Conservation (phyloP, 805 yeast genomes). For the Tetrapisispora iriomotensis region DNA sequence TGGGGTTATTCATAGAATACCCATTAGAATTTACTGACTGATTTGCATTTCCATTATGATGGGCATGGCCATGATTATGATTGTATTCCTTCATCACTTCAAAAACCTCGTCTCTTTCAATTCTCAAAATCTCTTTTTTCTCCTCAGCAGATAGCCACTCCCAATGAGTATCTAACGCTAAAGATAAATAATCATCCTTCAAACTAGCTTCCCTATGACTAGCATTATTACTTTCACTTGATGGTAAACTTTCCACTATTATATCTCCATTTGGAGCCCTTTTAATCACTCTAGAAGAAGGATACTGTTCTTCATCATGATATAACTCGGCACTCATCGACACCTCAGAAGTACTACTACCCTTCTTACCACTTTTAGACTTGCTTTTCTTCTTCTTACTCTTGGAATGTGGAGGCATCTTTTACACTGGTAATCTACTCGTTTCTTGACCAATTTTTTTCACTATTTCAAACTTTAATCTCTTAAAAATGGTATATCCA, state of each 20-base stretch:
- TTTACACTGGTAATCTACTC: not conserved
- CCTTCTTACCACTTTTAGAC: conserved; percentile 10
- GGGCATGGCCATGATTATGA: conserved; percentile 17
- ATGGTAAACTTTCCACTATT: conserved; percentile 42
- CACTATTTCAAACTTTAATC: not conserved
- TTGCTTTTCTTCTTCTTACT: conserved; percentile 23
- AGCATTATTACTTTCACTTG: not conserved
- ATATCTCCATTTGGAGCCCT: conserved; percentile 70
- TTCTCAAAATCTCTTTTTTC: conserved; percentile 50
- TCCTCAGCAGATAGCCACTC: conserved; percentile 47
- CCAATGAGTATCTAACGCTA: conserved; percentile 43
- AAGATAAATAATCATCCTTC: conserved; percentile 14
- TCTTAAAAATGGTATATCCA: not conserved
- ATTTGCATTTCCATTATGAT: not conserved
- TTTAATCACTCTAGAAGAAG: conserved; percentile 59
- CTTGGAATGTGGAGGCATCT: conserved; percentile 22
- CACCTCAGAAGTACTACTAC: conserved; percentile 2
- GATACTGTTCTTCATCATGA: conserved; percentile 55
- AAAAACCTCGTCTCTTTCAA: conserved; percentile 62
- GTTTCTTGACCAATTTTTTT: not conserved
- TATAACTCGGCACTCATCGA: conserved; percentile 36
- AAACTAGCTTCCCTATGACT: conserved; percentile 2
- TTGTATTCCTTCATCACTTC: conserved; percentile 53
- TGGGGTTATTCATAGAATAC: not conserved
- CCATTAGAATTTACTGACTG: not conserved